These are phyloP conservation scores for Ascochyta lentis DNA, from an alignment of 2,329 filamentous ascomycete species.

Conservation along the genomic window DNA sequence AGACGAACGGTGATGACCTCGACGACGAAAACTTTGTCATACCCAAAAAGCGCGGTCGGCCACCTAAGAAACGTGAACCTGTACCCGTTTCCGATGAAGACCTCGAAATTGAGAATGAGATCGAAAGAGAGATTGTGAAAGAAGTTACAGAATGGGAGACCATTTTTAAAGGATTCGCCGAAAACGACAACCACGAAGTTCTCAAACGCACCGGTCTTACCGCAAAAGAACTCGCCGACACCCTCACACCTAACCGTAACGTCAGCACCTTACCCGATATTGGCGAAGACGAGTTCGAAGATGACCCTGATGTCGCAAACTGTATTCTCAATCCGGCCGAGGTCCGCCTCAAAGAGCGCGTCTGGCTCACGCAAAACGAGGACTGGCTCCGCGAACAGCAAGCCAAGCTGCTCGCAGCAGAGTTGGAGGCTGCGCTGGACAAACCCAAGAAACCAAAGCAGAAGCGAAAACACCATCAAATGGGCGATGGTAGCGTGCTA, in stretches of 20 bases:
- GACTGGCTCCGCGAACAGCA: constrained; percentile 90
- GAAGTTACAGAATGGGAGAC: constrained; percentile 41
- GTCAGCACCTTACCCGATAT: constrained; percentile 61
- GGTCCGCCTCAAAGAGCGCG: constrained; percentile 81
- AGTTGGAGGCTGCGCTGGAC: constrained; percentile 63
- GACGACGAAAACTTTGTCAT: constrained; percentile 33
- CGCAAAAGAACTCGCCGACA: constrained; percentile 38
- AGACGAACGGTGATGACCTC: constrained; percentile 26
- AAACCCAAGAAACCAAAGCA: constrained; percentile 58
- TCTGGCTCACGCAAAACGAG: constrained; percentile 95
- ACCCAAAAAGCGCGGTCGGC: constrained; percentile 49
- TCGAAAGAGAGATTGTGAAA: constrained; percentile 54
- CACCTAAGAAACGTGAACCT: constrained; percentile 40
- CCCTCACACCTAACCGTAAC: constrained; percentile 34
- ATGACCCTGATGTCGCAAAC: constrained; percentile 85
- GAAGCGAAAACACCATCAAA: constrained; percentile 47
- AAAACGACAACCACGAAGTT: constrained; percentile 39
- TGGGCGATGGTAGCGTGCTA: constrained; percentile 52
- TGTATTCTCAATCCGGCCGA: constrained; percentile 79
- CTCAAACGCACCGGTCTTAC: constrained; percentile 35
- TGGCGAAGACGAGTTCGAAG: constrained; percentile 81
- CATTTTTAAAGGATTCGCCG: constrained; percentile 38
- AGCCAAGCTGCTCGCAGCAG: constrained; percentile 78
- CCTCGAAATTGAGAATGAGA: constrained; percentile 54
- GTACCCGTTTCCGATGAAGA: constrained; percentile 53